Evolutionary conservation across 129 eudicot genomes (phyloP).

Genomic region (Artemisia annua): DNA sequence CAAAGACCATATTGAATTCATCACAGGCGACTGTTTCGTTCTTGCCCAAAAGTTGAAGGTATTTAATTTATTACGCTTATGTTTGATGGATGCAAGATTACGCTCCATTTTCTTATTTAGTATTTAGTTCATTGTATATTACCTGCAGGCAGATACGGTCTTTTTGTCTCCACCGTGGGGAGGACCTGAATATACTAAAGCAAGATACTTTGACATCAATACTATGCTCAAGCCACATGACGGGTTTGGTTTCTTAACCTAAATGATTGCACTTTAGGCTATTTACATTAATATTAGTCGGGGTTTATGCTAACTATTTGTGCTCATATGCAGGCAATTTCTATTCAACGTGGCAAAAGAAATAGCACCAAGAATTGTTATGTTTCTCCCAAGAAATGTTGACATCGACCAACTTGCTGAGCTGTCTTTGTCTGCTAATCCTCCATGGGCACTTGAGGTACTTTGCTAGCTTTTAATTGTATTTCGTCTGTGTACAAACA

Average conservation of each 20-base stretch:
- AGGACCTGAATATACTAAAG: conserved; percentile 84
- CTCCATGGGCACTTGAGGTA: conserved; percentile 94
- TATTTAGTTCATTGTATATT: background rate
- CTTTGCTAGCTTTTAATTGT: background rate
- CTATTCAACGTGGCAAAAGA: conserved; percentile 67
- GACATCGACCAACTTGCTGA: conserved; percentile 77
- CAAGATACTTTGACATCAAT: conserved; percentile 57
- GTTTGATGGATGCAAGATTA: background rate
- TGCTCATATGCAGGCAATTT: conserved; percentile 39
- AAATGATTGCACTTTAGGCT: background rate
- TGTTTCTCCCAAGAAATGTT: conserved; percentile 96
- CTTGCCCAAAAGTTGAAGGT: conserved; percentile 82
- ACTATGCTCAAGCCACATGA: conserved; percentile 87
- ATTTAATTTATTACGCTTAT: background rate
- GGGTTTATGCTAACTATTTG: background rate
- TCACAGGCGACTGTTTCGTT: conserved; percentile 68
- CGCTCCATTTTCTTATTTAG: background rate
- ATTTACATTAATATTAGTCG: conserved; percentile 1
- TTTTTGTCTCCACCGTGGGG: conserved; percentile 99
- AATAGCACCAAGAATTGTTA: conserved; percentile 70
- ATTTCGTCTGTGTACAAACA: background rate
- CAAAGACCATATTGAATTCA: conserved; percentile 63
- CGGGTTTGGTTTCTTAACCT: conserved; percentile 45
- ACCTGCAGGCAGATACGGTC: conserved; percentile 70
- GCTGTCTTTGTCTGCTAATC: conserved; percentile 59